These are phyloP conservation scores for Camellia sinensis DNA, from an alignment of 148 eudicot species.

Conservation along the genomic window DNA sequence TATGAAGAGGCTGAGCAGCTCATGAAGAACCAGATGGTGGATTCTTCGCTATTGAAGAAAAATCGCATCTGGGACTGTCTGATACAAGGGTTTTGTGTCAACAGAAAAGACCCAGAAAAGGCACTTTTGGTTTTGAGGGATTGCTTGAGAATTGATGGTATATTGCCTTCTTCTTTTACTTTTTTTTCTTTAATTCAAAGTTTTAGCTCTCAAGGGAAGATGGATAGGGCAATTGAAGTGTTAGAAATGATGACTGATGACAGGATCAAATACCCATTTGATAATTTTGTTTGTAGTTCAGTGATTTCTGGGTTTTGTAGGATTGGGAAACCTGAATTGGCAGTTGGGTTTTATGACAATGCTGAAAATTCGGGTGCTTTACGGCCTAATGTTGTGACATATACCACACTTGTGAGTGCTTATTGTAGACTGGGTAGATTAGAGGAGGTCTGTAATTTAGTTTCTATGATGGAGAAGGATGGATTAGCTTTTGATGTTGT, in stretches of 20 bases:
- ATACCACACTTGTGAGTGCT: conserved; percentile 40
- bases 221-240: conserved; percentile 45
- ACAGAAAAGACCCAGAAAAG: conserved; percentile 37
- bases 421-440: conserved; percentile 32
- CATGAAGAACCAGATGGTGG: conserved; percentile 24
- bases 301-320: conserved; percentile 51
- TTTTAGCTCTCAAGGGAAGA: conserved; percentile 33
- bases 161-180: conserved; percentile 38
- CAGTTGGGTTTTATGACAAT: conserved; percentile 41
- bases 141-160: conserved; percentile 26
- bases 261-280: conserved; percentile 35
- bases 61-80: conserved; percentile 35
- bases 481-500: conserved; percentile 44
- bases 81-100: conserved; percentile 37
- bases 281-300: conserved; percentile 46
- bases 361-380: conserved; percentile 31
- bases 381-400: conserved; percentile 35
- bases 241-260: conserved; percentile 39
- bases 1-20: conserved; percentile 32
- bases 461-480: conserved; percentile 36
- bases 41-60: conserved; percentile 8
- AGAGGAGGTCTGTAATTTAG: conserved; percentile 29
- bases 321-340: conserved; percentile 49
- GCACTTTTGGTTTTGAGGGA: conserved; percentile 33
- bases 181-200: conserved; percentile 32